A percentile compares a stretch with the other conserved stretches of the same genome.
These are phyloP conservation scores for Paraurostyla sp. DNA, from an alignment of 73 alveolate species.

Conservation along the genomic window DNA sequence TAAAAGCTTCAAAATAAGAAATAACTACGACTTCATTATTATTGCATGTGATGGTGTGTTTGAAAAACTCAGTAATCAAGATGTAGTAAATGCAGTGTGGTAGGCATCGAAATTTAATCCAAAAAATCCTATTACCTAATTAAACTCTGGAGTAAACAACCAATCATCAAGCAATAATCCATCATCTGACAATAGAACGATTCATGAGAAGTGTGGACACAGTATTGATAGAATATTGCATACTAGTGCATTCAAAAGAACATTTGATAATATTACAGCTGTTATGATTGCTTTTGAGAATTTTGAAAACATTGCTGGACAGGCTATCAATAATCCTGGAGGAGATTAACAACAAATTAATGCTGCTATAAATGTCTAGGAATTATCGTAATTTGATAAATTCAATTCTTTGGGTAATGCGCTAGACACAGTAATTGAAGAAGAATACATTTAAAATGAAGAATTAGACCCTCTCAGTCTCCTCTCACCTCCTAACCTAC, in stretches of 20 bases:
- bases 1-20: slow-evolving; percentile 55
- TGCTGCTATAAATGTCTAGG: not conserved
- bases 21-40: slow-evolving; percentile 72
- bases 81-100: slow-evolving; percentile 33
- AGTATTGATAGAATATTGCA: slow-evolving; percentile 60
- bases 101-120: slow-evolving; percentile 1
- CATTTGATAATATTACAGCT: slow-evolving; percentile 80
- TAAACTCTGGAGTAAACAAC: too few relatives aligned
- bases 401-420: too few relatives aligned
- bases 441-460: slow-evolving; percentile 18
- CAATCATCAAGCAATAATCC: not conserved
- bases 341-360: not conserved
- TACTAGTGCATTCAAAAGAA: slow-evolving; percentile 58
- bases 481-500: too few relatives aligned
- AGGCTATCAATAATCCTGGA: not conserved
- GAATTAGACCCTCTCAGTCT: slow-evolving; percentile 4
- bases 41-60: slow-evolving; percentile 76
- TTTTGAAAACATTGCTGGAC: slow-evolving; percentile 58
- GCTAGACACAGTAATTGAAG: slow-evolving; percentile 18
- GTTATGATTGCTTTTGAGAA: slow-evolving; percentile 84
- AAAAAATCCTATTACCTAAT: not conserved
- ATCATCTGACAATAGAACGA: not conserved
- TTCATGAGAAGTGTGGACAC: slow-evolving; percentile 67
- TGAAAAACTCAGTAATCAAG: slow-evolving; percentile 71
- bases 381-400: too few relatives aligned